A percentile compares a stretch with the other conserved stretches of the same genome.
Evolutionary conservation across 2,329 filamentous ascomycete species (phyloP).

Genomic region (Aspergillus fumigatiaffinis): DNA sequence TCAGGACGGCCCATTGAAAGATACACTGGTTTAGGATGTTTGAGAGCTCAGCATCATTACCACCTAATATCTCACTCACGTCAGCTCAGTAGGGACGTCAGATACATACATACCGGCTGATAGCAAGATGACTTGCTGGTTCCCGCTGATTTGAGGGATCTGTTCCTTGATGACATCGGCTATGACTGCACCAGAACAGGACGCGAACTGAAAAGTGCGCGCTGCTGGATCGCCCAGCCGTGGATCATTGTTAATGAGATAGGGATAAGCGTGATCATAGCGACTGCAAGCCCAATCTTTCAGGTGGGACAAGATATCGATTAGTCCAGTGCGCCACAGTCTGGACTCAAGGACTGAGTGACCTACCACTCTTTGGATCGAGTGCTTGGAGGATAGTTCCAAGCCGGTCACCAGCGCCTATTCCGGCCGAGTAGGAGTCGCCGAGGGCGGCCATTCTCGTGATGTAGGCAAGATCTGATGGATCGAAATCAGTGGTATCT

Average conservation of each 20-base stretch:
- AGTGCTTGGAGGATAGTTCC: too few relatives aligned
- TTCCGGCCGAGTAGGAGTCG: slow-evolving; percentile 12
- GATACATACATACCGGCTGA: background rate
- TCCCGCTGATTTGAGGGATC: background rate
- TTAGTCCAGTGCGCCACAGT: too few relatives aligned
- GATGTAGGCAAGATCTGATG: slow-evolving; percentile 8
- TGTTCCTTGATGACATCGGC: background rate
- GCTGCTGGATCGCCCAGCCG: background rate
- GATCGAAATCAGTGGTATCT: background rate
- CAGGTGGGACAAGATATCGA: background rate
- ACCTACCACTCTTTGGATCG: too few relatives aligned
- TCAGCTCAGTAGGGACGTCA: background rate
- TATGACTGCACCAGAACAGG: background rate
- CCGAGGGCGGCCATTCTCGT: slow-evolving; percentile 11
- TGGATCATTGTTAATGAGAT: background rate
- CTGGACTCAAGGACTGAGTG: too few relatives aligned
- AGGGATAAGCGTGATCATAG: background rate
- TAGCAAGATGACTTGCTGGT: background rate
- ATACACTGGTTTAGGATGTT: too few relatives aligned
- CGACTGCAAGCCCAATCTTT: background rate
- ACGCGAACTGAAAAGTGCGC: background rate
- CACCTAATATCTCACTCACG: too few relatives aligned
- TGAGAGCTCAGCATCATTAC: too few relatives aligned
- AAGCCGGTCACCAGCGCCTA: slow-evolving; percentile 9
- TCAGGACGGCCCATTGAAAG: too few relatives aligned